Conservation (phyloP, 2,329 filamentous ascomycete species). For the Monilinia vaccinii-corymbosi region DNA sequence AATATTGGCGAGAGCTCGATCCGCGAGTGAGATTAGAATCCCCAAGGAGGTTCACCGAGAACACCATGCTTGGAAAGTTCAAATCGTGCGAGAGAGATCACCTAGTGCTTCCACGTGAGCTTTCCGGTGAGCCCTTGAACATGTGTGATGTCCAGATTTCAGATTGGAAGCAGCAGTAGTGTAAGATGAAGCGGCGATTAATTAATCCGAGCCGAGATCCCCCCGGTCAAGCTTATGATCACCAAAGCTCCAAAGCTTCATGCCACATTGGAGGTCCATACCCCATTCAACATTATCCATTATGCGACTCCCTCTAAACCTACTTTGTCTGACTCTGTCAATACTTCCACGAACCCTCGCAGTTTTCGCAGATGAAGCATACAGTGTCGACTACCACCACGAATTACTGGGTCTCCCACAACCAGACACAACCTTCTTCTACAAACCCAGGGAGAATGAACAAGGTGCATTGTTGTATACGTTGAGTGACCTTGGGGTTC, state of each 20-base stretch:
- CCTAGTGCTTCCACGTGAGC: not conserved
- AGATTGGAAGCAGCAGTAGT: too few relatives aligned
- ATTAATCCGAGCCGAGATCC: not conserved
- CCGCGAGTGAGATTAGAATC: not conserved
- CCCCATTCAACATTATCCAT: not conserved
- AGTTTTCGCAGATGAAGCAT: constrained; percentile 85
- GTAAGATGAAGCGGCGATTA: not conserved
- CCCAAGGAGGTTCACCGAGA: not conserved
- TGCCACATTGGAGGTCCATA: constrained; percentile 7
- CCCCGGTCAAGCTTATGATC: constrained; percentile 1
- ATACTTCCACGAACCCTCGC: constrained; percentile 36
- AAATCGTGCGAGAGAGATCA: not conserved
- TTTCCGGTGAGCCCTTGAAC: not conserved
- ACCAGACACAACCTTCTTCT: constrained; percentile 84
- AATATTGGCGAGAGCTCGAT: not conserved
- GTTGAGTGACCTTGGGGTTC: constrained; percentile 69
- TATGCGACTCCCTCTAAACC: constrained; percentile 26
- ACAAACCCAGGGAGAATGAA: constrained; percentile 71
- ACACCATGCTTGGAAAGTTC: not conserved
- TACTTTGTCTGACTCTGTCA: constrained; percentile 25
- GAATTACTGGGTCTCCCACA: constrained; percentile 77
- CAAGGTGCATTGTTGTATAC: constrained; percentile 89
- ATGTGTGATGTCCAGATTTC: too few relatives aligned
- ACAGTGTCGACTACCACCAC: constrained; percentile 86
- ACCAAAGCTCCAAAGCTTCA: constrained; percentile 7